These are phyloP conservation scores for Fusarium luffae DNA, from an alignment of 2,329 filamentous ascomycete genomes.

Conservation along the genomic window DNA sequence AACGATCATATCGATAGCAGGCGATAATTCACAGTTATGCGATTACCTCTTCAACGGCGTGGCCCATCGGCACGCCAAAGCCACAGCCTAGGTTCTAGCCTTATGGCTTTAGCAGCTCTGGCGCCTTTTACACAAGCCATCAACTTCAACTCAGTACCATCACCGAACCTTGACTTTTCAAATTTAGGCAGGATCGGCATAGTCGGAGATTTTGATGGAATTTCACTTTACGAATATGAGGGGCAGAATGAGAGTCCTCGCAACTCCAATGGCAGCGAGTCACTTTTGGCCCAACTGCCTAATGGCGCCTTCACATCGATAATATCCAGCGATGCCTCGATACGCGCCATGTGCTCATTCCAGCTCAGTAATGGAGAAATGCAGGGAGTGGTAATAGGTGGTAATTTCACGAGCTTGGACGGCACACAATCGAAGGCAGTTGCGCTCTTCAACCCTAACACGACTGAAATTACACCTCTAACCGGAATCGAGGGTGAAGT, in stretches of 20 bases:
- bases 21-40: conserved; percentile 56
- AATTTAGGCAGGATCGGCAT: conserved; percentile 85
- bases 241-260: conserved; percentile 78
- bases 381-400: conserved; percentile 84
- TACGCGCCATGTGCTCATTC: conserved; percentile 89
- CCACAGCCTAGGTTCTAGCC: conserved; percentile 44
- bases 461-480: conserved; percentile 76
- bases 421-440: conserved; percentile 80
- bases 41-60: conserved; percentile 58
- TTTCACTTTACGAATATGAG: conserved; percentile 88
- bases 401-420: conserved; percentile 94
- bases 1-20: conserved; percentile 23
- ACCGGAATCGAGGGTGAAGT: conserved; percentile 86
- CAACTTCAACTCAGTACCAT: conserved; percentile 70
- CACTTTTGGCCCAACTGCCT: conserved; percentile 82
- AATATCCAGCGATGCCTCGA: conserved; percentile 82
- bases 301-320: conserved; percentile 85
- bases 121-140: conserved; percentile 61
- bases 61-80: conserved; percentile 53
- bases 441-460: conserved; percentile 82
- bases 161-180: conserved; percentile 80
- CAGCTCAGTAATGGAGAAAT: conserved; percentile 72
- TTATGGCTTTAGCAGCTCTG: conserved; percentile 56
- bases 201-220: conserved; percentile 88
- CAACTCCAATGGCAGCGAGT: conserved; percentile 80